Base-by-base conservation (phyloP, 1,139 yeast species). In the Nadsonia commutata region DNA sequence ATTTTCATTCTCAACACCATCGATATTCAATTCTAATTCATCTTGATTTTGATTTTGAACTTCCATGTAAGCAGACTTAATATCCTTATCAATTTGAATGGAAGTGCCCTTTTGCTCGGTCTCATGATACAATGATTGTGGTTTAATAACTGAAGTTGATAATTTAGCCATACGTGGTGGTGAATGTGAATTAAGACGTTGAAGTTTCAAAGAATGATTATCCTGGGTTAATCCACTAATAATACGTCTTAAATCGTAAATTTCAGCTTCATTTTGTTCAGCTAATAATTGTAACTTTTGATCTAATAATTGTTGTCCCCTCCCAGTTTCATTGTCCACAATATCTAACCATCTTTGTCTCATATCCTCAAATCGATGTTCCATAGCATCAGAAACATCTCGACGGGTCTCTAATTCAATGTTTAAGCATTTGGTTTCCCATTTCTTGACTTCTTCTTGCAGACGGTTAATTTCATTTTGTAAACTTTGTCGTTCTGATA, bases 361-460 rank as follows among this genome's bases (percentile, higher is more conserved):
- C 36, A 64, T 44, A 21, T 59, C 57, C 11, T 56, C 54, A 18
- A 63, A 51, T 39, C 51, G 58, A 2, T 31, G 23, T 40, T 65
- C 69, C 53, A 57, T 62, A 13, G 56, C 57, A 17, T 54, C 55
- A 13, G 56, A 50, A 42, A 65, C 48, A 36, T 62, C 67, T 16
- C 52, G 49, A 39, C 68, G 56, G 1, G 61, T 51, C 13, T 53
- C 51, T 40, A 58, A 48, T 42, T 65, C 70, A 13, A 54, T 44
- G 13, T 49, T 51, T 18, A 55, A 31, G 7, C 55, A 40, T 20
- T 50, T 45, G 11, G 53, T 52, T 20, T 55, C 51, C 0, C 54
- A 44, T 4, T 44, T 41, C 11, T 45, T 49, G 8, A 53, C 50
- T 21, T 59, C 59, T 2, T 40, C 45, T 41, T 56, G 59, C 22